Conservation (phyloP, 1,139 yeast species). For the Suhomyces bokatorum region DNA sequence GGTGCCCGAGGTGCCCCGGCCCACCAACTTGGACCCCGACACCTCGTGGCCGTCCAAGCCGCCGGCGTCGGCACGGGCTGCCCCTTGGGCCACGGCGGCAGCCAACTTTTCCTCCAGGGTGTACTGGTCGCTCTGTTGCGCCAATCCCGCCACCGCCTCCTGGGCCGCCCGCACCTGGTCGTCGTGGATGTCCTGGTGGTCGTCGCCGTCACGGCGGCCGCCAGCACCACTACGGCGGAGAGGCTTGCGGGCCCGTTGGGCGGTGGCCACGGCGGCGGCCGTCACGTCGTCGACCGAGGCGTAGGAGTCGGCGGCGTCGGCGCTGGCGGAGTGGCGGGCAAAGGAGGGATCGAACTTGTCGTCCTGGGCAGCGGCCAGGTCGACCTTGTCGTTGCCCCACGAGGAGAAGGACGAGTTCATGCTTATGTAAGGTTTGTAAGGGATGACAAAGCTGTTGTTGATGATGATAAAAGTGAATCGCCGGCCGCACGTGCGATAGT, state of each 20-base stretch:
- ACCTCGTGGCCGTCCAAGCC: conserved; percentile 3
- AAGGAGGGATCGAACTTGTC: conserved; percentile 34
- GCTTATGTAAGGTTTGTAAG: conserved; percentile 16
- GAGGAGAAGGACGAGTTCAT: conserved; percentile 30
- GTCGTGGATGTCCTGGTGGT: conserved; percentile 6
- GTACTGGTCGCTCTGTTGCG: conserved; percentile 11
- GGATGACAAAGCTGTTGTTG: conserved; percentile 12
- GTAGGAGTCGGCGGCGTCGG: conserved; percentile 19
- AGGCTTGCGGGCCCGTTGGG: conserved; percentile 17
- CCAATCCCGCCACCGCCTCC: conserved; percentile 15
- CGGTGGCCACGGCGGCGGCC: conserved; percentile 34
- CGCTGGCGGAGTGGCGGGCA: conserved; percentile 26
- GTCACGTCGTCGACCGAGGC: conserved; percentile 33
- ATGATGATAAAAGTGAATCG: conserved; percentile 6
- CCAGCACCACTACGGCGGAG: conserved; percentile 9
- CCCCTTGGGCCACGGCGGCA: conserved; percentile 10
- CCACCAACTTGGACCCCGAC: conserved; percentile 10
- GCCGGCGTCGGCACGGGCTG: not conserved
- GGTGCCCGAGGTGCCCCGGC: conserved; percentile 30
- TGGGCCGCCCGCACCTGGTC: conserved; percentile 16
- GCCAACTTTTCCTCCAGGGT: conserved; percentile 11
- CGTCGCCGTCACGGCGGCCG: conserved; percentile 12
- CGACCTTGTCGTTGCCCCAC: conserved; percentile 26
- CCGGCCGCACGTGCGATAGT: no score
- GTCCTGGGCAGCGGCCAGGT: conserved; percentile 13